Percentiles rank a stretch among this genome's conserved stretches.
Conservation (phyloP, 345 rosid genomes). For the Chamaenerion angustifolium region DNA sequence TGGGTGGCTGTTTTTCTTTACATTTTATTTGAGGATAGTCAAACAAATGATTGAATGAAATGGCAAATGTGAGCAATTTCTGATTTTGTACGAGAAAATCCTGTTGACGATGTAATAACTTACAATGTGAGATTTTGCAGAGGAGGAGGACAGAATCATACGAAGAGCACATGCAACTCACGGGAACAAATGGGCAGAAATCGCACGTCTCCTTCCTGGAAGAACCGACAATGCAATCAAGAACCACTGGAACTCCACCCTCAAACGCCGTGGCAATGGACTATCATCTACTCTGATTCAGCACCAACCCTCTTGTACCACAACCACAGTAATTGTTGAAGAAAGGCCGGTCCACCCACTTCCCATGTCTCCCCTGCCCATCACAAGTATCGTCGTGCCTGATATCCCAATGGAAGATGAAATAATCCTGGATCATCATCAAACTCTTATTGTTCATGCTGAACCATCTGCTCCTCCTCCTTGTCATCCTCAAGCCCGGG, state of each 20-base stretch:
- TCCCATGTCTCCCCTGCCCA: constrained; percentile 25
- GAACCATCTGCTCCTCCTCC: constrained; percentile 14
- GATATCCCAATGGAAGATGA: constrained; percentile 17
- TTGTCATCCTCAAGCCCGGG: constrained; percentile 41
- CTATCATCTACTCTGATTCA: too few relatives aligned
- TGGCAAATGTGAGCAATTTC: too few relatives aligned
- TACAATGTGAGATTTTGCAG: constrained; percentile 18
- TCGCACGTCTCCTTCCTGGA: constrained; percentile 63
- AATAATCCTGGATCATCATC: constrained; percentile 19
- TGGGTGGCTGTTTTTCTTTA: too few relatives aligned
- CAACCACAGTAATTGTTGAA: too few relatives aligned
- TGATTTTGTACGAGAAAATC: too few relatives aligned
- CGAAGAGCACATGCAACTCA: constrained; percentile 52
- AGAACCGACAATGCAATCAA: constrained; percentile 86
- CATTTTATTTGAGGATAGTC: too few relatives aligned
- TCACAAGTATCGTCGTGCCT: constrained; percentile 9
- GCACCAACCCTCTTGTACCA: too few relatives aligned
- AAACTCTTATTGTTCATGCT: constrained; percentile 13
- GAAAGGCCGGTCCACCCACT: constrained; percentile 10
- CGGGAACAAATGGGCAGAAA: constrained; percentile 93
- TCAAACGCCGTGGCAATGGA: constrained; percentile 29
- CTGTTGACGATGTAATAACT: too few relatives aligned
- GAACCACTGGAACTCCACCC: constrained; percentile 89
- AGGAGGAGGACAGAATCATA: constrained; percentile 68
- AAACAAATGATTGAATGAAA: too few relatives aligned